phyloP scores from a whole-genome alignment of 495 filamentous ascomycete species.

The Amphirosellinia nigrospora region DNA sequence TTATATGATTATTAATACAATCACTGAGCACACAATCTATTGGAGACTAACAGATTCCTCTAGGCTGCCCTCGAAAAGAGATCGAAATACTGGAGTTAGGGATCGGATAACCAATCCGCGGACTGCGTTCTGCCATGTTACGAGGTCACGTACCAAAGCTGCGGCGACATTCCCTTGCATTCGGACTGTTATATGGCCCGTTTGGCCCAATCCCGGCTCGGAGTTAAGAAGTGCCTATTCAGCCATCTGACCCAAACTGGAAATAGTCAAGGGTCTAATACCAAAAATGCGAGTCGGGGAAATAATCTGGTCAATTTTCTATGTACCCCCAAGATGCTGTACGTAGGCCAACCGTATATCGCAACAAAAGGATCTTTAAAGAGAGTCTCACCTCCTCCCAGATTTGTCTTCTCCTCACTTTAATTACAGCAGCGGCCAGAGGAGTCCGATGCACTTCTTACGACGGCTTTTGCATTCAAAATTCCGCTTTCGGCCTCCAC shows the following conservation, averaged over 20 bases:
- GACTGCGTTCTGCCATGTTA: neutral
- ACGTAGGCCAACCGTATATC: neutral
- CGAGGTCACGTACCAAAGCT: neutral
- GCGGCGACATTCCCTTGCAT: neutral
- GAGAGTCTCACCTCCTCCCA: neutral
- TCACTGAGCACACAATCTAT: neutral
- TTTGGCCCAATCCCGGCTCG: neutral
- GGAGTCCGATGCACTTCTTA: constrained; percentile 22
- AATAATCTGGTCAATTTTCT: neutral
- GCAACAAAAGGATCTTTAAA: neutral
- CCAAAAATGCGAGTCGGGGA: neutral
- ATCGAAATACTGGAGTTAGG: neutral
- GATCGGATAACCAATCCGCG: neutral
- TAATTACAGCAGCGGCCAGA: neutral
- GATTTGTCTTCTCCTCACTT: neutral
- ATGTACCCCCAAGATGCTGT: neutral
- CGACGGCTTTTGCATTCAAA: constrained; percentile 11
- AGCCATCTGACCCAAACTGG: neutral
- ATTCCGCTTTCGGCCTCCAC: constrained; percentile 11
- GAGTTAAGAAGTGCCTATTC: neutral
- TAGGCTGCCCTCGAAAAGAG: neutral
- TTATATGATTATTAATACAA: neutral
- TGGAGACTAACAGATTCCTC: neutral
- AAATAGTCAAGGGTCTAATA: neutral
- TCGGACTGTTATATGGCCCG: neutral